phyloP scores from a whole-genome alignment of 768 basidiomycete species.

The Infundibulicybe gibba region DNA sequence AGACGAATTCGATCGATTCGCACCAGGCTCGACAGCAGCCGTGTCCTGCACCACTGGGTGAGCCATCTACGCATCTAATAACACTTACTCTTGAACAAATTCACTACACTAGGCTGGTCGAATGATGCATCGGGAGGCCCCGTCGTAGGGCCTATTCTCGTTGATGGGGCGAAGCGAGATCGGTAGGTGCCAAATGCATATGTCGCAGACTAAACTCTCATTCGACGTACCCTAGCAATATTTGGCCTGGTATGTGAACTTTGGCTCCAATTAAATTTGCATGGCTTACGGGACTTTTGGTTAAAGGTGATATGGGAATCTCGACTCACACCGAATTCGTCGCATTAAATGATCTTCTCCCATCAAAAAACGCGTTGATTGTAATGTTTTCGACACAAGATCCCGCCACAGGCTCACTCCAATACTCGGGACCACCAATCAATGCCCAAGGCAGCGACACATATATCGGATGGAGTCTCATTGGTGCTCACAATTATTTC shows the following conservation, averaged over 20 bases:
- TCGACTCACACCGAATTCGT: conserved; percentile 34
- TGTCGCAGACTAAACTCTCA: background rate
- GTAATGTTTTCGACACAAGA: conserved; percentile 48
- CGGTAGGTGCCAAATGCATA: conserved; percentile 22
- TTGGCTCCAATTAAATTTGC: background rate
- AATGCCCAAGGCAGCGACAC: conserved; percentile 36
- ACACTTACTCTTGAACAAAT: background rate
- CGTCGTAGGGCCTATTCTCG: conserved; percentile 45
- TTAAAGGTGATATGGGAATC: conserved; percentile 36
- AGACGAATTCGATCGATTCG: conserved; percentile 41
- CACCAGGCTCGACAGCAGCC: conserved; percentile 29
- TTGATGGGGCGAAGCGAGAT: conserved; percentile 52
- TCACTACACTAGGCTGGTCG: conserved; percentile 32
- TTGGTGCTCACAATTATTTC: conserved; percentile 36
- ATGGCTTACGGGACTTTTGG: background rate
- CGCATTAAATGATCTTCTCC: conserved; percentile 27
- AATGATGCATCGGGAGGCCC: conserved; percentile 46
- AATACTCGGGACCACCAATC: conserved; percentile 37
- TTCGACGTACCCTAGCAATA: conserved; percentile 14
- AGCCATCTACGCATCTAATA: background rate
- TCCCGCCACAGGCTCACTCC: conserved; percentile 39
- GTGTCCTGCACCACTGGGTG: conserved; percentile 19
- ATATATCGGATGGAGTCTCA: conserved; percentile 49
- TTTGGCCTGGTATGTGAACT: conserved; percentile 17
- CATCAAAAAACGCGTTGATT: conserved; percentile 41